Evolutionary conservation across 352 stramenopile genomes (phyloP), one percentile per base, ranked within the genome.

Genomic region (Phytophthora pinifolia): DNA sequence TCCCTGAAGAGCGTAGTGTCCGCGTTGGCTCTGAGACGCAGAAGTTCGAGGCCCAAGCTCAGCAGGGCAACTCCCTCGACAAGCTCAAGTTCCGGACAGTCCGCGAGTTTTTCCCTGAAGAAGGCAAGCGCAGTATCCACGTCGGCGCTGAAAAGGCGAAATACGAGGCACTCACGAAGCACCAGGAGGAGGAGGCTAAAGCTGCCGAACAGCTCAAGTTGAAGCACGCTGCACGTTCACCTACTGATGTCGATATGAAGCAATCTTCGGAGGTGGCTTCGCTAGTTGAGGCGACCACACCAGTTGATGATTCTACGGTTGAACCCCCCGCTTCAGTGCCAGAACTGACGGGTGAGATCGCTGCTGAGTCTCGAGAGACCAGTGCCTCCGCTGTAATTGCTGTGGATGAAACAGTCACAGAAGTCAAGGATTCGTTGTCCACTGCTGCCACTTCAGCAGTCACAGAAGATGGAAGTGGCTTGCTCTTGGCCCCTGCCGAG

Each of bases 71-170:
- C n/a, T 76, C 69, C 32, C 67, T 86, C 9, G 74, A 85, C 44
- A 64, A 63, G 15, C 51, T 85, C 6, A 77, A 77, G 45, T 79
- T 85, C 49, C 75, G 75, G 7, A 85, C 75, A 2, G 69, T 85
- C 34, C 75, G 75, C 33, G 62, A 70, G 29, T 86, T 86, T 46
- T 86, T 86, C 36, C 52, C 64, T 3, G 62, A 65, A 9, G 70
- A 64, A 41, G 62, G 50, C 9, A 65, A 76, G 18, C 68, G 60
- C 13, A 76, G 64, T 29, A 34, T 76, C 20, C 56, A 62, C 30
- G 68, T 76, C 10, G 54, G 56, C 22, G 53, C 67, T 15, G 69
- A 75, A 38, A 79, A 79, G 53, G 63, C 66, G 8, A 76, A 74
- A 22, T 77, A 65, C 27, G 68, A 77, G 46, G 59, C 67, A 1